Evolutionary conservation across 495 filamentous ascomycete genomes (phyloP).

Genomic region (Penicillium turbatum): DNA sequence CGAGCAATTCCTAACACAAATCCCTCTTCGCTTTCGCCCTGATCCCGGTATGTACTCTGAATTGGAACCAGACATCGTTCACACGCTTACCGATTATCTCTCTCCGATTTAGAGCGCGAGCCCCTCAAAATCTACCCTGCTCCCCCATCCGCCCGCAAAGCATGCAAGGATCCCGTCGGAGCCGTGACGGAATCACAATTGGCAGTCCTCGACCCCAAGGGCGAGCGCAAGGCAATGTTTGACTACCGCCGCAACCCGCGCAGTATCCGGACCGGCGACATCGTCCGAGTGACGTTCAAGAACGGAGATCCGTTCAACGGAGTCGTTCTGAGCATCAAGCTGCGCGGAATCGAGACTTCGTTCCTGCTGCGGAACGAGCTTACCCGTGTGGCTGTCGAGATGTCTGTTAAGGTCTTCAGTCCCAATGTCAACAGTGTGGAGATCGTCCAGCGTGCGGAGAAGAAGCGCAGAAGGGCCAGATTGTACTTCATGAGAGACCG

Average conservation of each 20-base stretch:
- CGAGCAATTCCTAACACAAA: constrained; percentile 39
- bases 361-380: constrained; percentile 81
- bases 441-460: constrained; percentile 78
- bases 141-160: constrained; percentile 40
- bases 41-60: constrained; percentile 27
- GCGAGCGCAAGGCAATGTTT: constrained; percentile 77
- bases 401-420: constrained; percentile 92
- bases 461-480: constrained; percentile 81
- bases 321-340: constrained; percentile 76
- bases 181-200: constrained; percentile 63
- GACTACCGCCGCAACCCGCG: constrained; percentile 65
- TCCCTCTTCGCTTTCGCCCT: constrained; percentile 37
- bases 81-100: constrained; percentile 13
- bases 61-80: not conserved
- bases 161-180: constrained; percentile 58
- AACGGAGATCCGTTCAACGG: constrained; percentile 88
- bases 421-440: constrained; percentile 88
- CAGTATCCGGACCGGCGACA: constrained; percentile 73
- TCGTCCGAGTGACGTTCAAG: constrained; percentile 79
- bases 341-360: constrained; percentile 79
- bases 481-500: constrained; percentile 84
- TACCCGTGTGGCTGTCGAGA: constrained; percentile 83
- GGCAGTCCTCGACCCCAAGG: constrained; percentile 71
- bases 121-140: constrained; percentile 52
- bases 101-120: constrained; percentile 29